A percentile compares a stretch with the other conserved stretches of the same genome.
Evolutionary conservation across 1,284 basidiomycete species (phyloP).

Genomic region (Somion occarium): DNA sequence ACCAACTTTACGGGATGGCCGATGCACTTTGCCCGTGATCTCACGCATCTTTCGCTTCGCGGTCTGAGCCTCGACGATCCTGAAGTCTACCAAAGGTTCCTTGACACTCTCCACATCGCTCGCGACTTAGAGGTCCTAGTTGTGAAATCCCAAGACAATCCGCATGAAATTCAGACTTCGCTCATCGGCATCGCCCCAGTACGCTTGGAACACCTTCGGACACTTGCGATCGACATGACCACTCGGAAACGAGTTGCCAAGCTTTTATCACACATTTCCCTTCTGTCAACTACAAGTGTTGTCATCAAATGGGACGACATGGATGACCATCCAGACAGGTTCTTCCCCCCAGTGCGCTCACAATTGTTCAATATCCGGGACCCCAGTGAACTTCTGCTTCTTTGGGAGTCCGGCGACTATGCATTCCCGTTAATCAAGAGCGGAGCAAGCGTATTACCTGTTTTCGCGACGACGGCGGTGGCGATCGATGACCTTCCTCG

Average conservation of each 20-base stretch:
- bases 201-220: neutral
- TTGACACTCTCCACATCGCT: neutral
- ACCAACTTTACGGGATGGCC: neutral
- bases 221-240: neutral
- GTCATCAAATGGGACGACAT: neutral
- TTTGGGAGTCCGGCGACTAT: constrained; percentile 1
- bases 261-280: neutral
- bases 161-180: neutral
- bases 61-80: neutral
- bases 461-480: neutral
- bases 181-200: neutral
- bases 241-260: neutral
- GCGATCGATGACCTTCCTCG: neutral
- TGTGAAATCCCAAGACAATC: neutral
- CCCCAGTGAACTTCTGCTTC: neutral
- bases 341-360: neutral
- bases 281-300: neutral
- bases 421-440: neutral
- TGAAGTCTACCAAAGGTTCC: neutral
- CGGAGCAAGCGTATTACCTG: neutral
- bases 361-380: neutral
- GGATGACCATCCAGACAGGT: neutral
- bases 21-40: neutral
- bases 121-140: neutral
- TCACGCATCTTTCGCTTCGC: neutral